Base-by-base conservation (phyloP, 495 filamentous ascomycete genomes). In the Hypoxylon perforatum region DNA sequence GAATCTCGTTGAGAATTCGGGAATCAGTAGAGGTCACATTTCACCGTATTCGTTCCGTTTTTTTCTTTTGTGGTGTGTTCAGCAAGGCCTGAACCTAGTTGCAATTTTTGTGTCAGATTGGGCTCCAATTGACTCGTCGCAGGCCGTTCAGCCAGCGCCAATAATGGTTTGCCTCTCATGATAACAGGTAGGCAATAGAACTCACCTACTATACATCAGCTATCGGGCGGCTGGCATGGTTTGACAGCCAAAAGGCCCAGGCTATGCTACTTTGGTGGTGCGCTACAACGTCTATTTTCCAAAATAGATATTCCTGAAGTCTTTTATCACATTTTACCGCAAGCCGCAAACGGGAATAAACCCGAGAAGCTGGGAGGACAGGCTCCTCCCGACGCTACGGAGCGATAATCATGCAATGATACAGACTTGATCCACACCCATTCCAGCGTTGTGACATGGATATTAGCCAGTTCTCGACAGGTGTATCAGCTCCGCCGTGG, bases 1-100 rank as follows among this genome's bases (percentile, higher is more conserved):
- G 78, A 67, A 71, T 58, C 59, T 78, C 74, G 25, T 73, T 66
- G 80, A 81, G 61, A 80, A 69, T 68, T 54, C 71, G 78, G 78
- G 79, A 81, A 82, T 80, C 78, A 81, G 78, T 77, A 75, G 80
- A 80, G 78, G 78, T 79, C 71, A 82, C 80, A 82, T 79, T 38
- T 52, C 53, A 47, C 10, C 35, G 56, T 56, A 45, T 64, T 52
- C 38, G 67, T 74, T 60, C 66, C 56, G 69, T 62, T 63, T 64
- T 11, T 30, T 42, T 50, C 3, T 38, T 38, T 15, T 3, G n/a
- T 17, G 12, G 38, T 58, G 19, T 53, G 49, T 61, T 57, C 57
- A 25, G 41, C 23, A 38, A 39, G 21, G 28, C 51, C n/a, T 45
- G 30, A 11, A 35, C 6, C 54, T 50, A 45, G 39, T 25, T 47